Evolutionary conservation across 2,329 filamentous ascomycete genomes (phyloP).

Genomic region (Diaporthe destruens): DNA sequence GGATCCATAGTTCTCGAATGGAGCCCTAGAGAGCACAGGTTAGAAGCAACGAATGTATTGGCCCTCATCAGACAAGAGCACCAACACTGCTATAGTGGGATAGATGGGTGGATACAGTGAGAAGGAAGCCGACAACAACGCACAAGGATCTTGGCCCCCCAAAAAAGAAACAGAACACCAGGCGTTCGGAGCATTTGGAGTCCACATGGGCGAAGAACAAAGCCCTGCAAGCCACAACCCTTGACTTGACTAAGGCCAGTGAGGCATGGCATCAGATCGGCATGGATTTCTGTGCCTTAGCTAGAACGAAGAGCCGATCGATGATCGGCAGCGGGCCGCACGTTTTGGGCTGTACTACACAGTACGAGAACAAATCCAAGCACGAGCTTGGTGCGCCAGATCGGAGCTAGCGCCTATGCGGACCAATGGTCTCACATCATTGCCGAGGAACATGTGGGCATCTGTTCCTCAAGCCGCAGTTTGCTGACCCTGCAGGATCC

Average conservation of each 20-base stretch:
- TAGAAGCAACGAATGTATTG: constrained; percentile 10
- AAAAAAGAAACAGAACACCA: constrained; percentile 20
- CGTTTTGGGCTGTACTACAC: background rate
- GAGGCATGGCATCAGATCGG: constrained; percentile 10
- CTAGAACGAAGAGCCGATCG: constrained; percentile 17
- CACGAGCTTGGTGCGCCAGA: constrained; percentile 5
- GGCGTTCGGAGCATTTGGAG: constrained; percentile 13
- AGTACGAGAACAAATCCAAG: background rate
- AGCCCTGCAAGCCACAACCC: constrained; percentile 15
- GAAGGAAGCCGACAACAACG: constrained; percentile 29
- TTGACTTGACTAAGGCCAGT: constrained; percentile 1
- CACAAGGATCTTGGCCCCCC: constrained; percentile 11
- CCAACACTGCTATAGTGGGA: constrained; percentile 19
- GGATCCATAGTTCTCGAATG: constrained; percentile 10
- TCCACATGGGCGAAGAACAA: constrained; percentile 28
- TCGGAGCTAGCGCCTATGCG: constrained; percentile 25
- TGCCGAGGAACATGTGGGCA: constrained; percentile 6
- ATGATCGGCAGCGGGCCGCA: constrained; percentile 26
- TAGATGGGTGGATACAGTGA: constrained; percentile 3
- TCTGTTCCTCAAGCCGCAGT: constrained; percentile 13
- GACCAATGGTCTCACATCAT: constrained; percentile 32
- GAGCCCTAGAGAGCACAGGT: background rate
- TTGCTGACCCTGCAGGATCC: constrained; percentile 27
- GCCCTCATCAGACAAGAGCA: constrained; percentile 18
- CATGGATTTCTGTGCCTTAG: constrained; percentile 8